Evolutionary conservation across 2,329 filamentous ascomycete genomes (phyloP), one percentile per base, ranked within the genome.

Genomic region (Metarhizium sp.): DNA sequence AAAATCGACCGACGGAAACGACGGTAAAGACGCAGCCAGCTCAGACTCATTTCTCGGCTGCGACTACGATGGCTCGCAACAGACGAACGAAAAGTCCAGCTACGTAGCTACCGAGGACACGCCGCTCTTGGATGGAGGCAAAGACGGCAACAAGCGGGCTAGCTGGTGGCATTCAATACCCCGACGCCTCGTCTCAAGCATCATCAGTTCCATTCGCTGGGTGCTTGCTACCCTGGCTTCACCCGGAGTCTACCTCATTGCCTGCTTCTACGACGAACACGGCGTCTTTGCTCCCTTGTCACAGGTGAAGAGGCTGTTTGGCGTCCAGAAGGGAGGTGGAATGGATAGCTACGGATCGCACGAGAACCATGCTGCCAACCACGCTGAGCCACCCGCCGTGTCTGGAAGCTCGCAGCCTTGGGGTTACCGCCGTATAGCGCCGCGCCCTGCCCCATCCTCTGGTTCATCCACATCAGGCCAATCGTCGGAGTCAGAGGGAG

Each of bases 191-290:
- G 85, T 85, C 46, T 80, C 81, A 56, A 83, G 84, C 57, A 75
- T 96, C 56, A 79, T 92, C 58, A 84, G 87, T 62, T 88, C 89
- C 6, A 78, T 95, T 62, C 84, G 85, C 61, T 88, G 89, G 74
- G 78, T 96, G 50, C 72, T 96, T 55, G 86, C 87, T 51, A 88
- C 89, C 14, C 73, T 97, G 58, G 81, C 87, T 30, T 85, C 87
- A 25, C 92, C 92, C 1, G 88, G 86, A 18, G 81, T 91, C 51
- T 96, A 92, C 71, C 72, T 96, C 55, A 82, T 92, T 58, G 86
- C 88, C 60, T 91, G 82, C 67, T 87, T 97, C 63, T 92, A 88
- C 73, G 86, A 95, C 65, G 85, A 90, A 49, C 75, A 88, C 56
- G 90, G 90, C 52, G 78, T 78, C 52, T 95, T 95, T 68, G 87